Base-by-base conservation (phyloP, 148 eudicot species). In the Suaeda aralocaspica region DNA sequence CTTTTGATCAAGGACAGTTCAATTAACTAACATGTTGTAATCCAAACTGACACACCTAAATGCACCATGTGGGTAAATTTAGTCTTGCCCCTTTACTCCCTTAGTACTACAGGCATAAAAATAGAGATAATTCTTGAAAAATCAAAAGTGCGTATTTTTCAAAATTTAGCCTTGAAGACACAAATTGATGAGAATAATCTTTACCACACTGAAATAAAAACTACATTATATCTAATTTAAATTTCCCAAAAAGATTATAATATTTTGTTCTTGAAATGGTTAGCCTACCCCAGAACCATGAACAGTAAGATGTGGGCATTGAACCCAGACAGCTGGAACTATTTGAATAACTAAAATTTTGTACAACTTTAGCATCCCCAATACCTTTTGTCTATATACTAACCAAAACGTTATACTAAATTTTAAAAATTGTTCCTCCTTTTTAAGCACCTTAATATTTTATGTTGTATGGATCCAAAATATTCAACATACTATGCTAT, bases 391-490 rank as follows among this genome's bases (percentile, higher is more conserved):
- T 86, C 86, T 73, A 69, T 58, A 9, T 51, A 67, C 59, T 59
- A n/a, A 41, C 18, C 34, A 11, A 39, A 57, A 34, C 26, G 30
- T 62, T 51, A 77, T 65, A 50, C 67, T 22, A 31, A 22, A 58
- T 19, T 67, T 45, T 44, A 61, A 28, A 63, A 57, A 78, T 62
- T 68, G 5, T 49, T 52, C 71, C 73, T 31, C 50, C 74, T 71
- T 66, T 77, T 67, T 60, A 61, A 77, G 76, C 76, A 77, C 76
- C 50, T 13, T 39, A 39, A 3, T 82, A 71, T 67, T 76, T 75
- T 72, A 76, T 84, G 80, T 88, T 77, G 67, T 77, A 77, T 77
- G 42, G 80, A 77, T 77, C 80, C 80, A 72, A 77, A 77, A 72
- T 77, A 77, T 72, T 77, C 76, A 77, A 65, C n/a, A 69, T 67